Conservation (phyloP, 495 filamentous ascomycete genomes). For the Polyplosphaeria fusca region DNA sequence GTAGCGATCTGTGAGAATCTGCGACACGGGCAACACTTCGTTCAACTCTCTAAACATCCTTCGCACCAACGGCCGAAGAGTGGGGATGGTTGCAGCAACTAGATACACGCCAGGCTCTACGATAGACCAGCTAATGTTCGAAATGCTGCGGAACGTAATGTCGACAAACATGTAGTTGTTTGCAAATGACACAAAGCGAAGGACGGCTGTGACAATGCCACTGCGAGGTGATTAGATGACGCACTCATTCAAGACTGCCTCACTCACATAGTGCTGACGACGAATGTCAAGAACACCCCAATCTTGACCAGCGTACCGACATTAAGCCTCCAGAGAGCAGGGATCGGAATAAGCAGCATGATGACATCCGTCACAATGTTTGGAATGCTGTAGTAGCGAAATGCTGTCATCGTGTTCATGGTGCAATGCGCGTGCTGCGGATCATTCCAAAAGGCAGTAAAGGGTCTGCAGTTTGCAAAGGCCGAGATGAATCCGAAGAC, state of each 20-base stretch:
- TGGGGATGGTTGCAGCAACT: conserved; percentile 21
- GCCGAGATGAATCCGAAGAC: conserved; percentile 9
- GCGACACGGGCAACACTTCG: not conserved
- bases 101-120: conserved; percentile 20
- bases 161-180: conserved; percentile 7
- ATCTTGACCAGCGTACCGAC: conserved; percentile 10
- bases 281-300: conserved; percentile 15
- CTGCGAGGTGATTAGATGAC: conserved; percentile 4
- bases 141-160: conserved; percentile 9
- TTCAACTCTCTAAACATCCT: not conserved
- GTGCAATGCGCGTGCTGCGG: conserved; percentile 1
- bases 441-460: conserved; percentile 7
- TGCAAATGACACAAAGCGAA: conserved; percentile 21
- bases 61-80: conserved; percentile 12
- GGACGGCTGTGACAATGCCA: conserved; percentile 14
- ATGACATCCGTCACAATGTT: conserved; percentile 20
- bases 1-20: no score
- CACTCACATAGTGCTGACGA: conserved; percentile 4
- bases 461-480: conserved; percentile 20
- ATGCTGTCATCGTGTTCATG: conserved; percentile 12
- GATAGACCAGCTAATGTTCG: conserved; percentile 12
- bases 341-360: conserved; percentile 12
- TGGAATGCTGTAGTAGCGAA: conserved; percentile 24
- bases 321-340: conserved; percentile 8
- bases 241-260: not conserved